Base-by-base conservation (phyloP, 495 filamentous ascomycete genomes). In the Aspergillus hancockii region DNA sequence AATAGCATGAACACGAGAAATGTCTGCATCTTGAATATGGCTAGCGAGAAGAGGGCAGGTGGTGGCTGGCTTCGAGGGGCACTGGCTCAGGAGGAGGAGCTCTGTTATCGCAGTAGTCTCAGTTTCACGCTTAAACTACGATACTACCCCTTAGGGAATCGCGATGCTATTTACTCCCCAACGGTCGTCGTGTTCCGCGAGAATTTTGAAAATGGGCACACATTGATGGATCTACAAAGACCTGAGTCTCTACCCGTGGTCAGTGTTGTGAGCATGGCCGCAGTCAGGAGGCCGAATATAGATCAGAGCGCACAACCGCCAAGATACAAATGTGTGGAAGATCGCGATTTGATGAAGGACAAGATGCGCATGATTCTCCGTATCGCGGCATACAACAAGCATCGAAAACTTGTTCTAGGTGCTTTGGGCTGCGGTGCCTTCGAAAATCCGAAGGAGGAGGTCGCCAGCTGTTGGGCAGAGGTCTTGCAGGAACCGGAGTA, bases 381-480 rank as follows among this genome's bases (percentile, higher is more conserved):
- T 3, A 70, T 87, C 19, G 80, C 83, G 18, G 85, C 74, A 9
- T 55, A 62, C 4, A 74, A 79, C 22, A 75, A 73, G 10, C 84
- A 87, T 63, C 71, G 76, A 14, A 72, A 75, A 65, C 62, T 90
- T 13, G 80, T 89, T 13, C 75, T 90, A 2, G 87, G 88, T 0
- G 87, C 87, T 0, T 73, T 89, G 69, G 88, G 88, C 2, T 90
- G 88, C 57, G 87, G 86, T 1, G 83, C 77, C 3, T 89, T 87
- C 69, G 61, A 55, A 7, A 87, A 89, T 61, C 88, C 88, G 9
- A 74, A 77, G 1, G 68, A 73, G 19, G 84, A 84, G 64, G 81
- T 90, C n/a, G 85, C 86, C 30, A 50, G 76, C 31, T 83, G 82
- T 30, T 91, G 85, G 79, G 49, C 59, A 25, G 80, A 85, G 59